Conservation (phyloP, 768 basidiomycete genomes). For the Tulasnella sp. region DNA sequence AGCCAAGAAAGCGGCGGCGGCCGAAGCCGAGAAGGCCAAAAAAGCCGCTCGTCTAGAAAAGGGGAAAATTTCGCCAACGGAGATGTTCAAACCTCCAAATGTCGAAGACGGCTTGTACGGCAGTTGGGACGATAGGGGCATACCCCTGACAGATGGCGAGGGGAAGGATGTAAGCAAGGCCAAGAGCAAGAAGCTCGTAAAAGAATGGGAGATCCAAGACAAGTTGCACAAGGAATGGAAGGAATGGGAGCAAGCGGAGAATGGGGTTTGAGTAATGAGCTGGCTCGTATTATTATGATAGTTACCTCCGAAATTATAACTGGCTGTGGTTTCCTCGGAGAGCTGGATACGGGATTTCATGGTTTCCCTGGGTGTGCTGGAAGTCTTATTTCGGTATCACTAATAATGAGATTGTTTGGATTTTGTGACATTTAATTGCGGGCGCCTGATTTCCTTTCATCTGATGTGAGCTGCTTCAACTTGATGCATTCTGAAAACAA, state of each 20-base stretch:
- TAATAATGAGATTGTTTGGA: too few species aligned
- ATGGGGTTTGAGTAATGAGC: background rate
- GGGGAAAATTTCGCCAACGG: conserved; percentile 62
- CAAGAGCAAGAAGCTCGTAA: conserved; percentile 64
- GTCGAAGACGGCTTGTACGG: conserved; percentile 63
- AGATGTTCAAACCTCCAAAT: conserved; percentile 80
- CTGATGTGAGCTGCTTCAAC: too few species aligned
- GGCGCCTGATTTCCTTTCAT: too few species aligned
- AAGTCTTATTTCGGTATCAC: too few species aligned
- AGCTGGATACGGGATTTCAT: background rate
- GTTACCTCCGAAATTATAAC: background rate
- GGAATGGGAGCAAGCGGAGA: conserved; percentile 26
- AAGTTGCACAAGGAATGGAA: conserved; percentile 72
- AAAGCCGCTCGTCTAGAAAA: conserved; percentile 70
- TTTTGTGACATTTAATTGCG: too few species aligned
- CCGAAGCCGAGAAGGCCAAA: conserved; percentile 58
- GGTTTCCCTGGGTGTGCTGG: too few species aligned
- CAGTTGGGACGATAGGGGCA: conserved; percentile 75
- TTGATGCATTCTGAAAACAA: too few species aligned
- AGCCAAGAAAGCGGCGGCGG: conserved; percentile 65
- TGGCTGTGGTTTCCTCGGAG: background rate
- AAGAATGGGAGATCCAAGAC: conserved; percentile 63
- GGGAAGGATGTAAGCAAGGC: conserved; percentile 83
- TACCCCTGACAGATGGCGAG: conserved; percentile 77
- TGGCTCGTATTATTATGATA: background rate